These are phyloP conservation scores for Leptodontidium sp. DNA, from an alignment of 2,329 filamentous ascomycete species.

Conservation along the genomic window DNA sequence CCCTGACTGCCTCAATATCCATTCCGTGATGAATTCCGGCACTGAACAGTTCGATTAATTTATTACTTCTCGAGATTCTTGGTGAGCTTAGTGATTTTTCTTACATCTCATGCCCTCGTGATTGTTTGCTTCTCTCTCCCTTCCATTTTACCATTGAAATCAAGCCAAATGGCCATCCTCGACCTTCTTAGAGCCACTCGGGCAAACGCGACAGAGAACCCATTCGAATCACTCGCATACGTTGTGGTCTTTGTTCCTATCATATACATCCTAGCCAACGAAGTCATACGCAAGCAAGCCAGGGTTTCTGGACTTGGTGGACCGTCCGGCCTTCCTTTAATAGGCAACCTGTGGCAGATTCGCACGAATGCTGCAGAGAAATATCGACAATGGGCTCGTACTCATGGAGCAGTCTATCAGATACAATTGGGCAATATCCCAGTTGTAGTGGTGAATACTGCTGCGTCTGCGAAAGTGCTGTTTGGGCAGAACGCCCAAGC, in stretches of 20 bases:
- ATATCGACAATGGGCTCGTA: constrained; percentile 62
- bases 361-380: constrained; percentile 63
- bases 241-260: constrained; percentile 27
- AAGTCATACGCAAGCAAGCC: constrained; percentile 33
- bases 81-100: neutral
- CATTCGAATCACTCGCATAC: constrained; percentile 25
- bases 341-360: constrained; percentile 64
- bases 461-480: constrained; percentile 57
- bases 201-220: constrained; percentile 24
- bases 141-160: neutral
- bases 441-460: constrained; percentile 63
- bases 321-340: constrained; percentile 59
- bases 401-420: constrained; percentile 61
- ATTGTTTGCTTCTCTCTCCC: too few species aligned
- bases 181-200: constrained; percentile 26
- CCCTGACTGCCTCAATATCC: neutral
- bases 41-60: neutral
- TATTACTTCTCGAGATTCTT: constrained; percentile 1
- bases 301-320: constrained; percentile 53
- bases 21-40: constrained; percentile 2
- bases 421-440: constrained; percentile 65
- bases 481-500: constrained; percentile 63
- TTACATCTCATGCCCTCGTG: neutral
- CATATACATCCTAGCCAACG: constrained; percentile 38
- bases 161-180: constrained; percentile 32